Base-by-base conservation (phyloP, 2,329 filamentous ascomycete species). In the Xylariaceae sp. region DNA sequence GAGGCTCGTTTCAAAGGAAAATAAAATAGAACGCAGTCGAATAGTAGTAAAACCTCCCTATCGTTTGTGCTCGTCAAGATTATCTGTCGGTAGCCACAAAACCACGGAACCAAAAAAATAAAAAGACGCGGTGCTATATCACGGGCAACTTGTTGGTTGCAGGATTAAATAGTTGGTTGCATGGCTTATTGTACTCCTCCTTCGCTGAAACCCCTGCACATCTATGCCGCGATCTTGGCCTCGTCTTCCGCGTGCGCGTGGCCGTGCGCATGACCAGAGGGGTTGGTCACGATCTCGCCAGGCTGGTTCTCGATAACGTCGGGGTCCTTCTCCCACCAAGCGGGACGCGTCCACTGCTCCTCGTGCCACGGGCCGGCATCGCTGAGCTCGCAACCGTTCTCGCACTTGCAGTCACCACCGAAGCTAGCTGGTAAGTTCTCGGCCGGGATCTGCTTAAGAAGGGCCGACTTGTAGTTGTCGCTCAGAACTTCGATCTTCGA, bases 401-500 rank as follows among this genome's bases (percentile, higher is more conserved):
- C 73, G 76, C 94, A 99, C 63, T 88, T 75, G 77, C 94, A 99
- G 47, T 75, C 80, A 62, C 94, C 94, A 65, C 94, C 94, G 69
- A 96, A 93, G 61, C 85, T 80, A 75, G 86, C 87, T 63, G 94
- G 94, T 62, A 99, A 81, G 78, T 96, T 97, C 82, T 97, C 92
- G 56, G 86, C 82, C 1, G 92, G 88, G 2, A 99, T 84, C 78
- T 99, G 94, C 59, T 79, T 82, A 62, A 96, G 80, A 58, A 99
- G 80, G 75, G 96, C 90, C 71, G 83, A 85, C 80, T 95, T 83
- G 80, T 97, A 97, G 61, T 84, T 80, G 65, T 80, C 78, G 65
- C 92, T 91, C 45, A 97, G 82, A 59, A 99, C 87, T 77, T 96
- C 86, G 73, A 99, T 99, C 85, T 99, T 99, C 73, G 88, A 82